A percentile compares a stretch with the other conserved stretches of the same genome.
Conservation (phyloP, 106 monocot genomes). For the Chionographis japonica region DNA sequence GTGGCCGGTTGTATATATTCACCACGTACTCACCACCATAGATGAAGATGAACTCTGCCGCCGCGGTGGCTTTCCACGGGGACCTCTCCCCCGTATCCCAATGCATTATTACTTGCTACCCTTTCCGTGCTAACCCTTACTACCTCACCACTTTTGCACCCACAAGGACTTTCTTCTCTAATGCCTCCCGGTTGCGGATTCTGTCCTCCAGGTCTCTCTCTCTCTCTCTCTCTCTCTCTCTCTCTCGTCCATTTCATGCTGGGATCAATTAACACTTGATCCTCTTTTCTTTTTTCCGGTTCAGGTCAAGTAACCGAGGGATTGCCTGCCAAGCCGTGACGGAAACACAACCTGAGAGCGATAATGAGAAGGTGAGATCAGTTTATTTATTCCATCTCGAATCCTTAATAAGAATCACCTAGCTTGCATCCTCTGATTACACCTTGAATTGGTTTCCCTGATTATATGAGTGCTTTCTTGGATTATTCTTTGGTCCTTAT, state of each 20-base stretch:
- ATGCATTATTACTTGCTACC: background rate
- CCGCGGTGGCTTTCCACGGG: background rate
- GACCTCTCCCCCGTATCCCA: background rate
- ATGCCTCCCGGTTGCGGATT: too few relatives aligned
- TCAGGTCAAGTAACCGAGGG: conserved; percentile 2
- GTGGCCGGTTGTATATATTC: too few relatives aligned
- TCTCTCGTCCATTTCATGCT: too few relatives aligned
- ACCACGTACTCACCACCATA: too few relatives aligned
- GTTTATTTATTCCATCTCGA: background rate
- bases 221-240: too few relatives aligned
- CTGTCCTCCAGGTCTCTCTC: too few relatives aligned
- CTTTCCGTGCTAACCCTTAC: too few relatives aligned
- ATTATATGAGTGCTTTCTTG: background rate
- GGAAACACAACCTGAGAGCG: conserved; percentile 26
- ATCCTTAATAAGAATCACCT: background rate
- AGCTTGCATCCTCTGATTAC: background rate
- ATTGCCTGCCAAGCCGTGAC: conserved; percentile 25
- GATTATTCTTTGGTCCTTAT: too few relatives aligned
- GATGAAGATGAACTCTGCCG: too few relatives aligned
- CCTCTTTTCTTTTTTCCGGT: background rate
- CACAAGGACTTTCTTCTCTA: too few relatives aligned
- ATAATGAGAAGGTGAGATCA: conserved; percentile 14
- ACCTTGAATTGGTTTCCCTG: background rate
- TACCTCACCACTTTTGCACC: too few relatives aligned
- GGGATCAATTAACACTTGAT: background rate